These are phyloP conservation scores for Cyberlindnera petersonii DNA, from an alignment of 805 yeast species.

Conservation along the genomic window DNA sequence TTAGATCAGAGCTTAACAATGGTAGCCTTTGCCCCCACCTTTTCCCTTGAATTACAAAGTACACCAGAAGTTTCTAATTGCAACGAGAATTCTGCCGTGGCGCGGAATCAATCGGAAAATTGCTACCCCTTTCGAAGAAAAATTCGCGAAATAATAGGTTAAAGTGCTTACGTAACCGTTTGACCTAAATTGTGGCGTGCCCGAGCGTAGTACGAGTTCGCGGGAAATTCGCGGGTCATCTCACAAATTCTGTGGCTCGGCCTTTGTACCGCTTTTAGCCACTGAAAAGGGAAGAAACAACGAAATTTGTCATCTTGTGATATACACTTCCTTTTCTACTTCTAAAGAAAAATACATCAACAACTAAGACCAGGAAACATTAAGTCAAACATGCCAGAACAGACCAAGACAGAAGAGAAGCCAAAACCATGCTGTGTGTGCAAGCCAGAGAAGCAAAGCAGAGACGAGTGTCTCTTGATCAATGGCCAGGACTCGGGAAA, in stretches of 20 bases:
- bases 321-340: background rate
- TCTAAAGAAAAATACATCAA: background rate
- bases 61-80: background rate
- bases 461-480: conserved; percentile 84
- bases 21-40: no score
- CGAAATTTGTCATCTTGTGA: background rate
- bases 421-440: conserved; percentile 98
- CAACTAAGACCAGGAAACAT: background rate
- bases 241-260: no score
- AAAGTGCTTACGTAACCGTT: no score
- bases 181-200: no score
- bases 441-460: conserved; percentile 67
- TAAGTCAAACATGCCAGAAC: conserved; percentile 15
- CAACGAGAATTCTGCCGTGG: background rate
- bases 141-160: no score
- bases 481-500: conserved; percentile 82
- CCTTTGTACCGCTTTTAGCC: no score
- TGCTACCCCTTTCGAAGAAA: no score
- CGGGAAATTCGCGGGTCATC: no score
- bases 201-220: no score
- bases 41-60: no score
- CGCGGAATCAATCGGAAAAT: background rate
- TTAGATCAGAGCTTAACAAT: no score
- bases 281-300: no score
- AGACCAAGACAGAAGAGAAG: conserved; percentile 32